Conservation (phyloP, 2,329 filamentous ascomycete species). For the Penicillium oxalicum region DNA sequence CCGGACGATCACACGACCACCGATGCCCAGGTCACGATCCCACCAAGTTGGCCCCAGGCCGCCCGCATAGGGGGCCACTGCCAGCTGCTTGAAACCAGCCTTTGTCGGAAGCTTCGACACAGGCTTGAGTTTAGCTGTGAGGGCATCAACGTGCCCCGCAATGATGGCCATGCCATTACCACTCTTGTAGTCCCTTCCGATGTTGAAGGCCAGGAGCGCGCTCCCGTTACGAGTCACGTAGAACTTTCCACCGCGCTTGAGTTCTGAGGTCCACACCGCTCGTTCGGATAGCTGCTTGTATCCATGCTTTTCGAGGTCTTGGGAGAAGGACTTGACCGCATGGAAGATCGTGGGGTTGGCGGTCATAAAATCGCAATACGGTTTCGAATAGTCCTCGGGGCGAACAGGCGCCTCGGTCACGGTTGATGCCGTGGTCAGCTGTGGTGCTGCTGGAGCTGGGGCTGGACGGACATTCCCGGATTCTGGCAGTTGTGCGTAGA, state of each 20-base stretch:
- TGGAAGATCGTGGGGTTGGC: constrained; percentile 93
- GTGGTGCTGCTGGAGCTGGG: constrained; percentile 11
- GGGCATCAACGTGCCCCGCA: constrained; percentile 85
- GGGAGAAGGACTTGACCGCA: constrained; percentile 70
- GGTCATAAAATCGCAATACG: constrained; percentile 81
- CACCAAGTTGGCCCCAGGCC: constrained; percentile 88
- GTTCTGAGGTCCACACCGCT: constrained; percentile 65
- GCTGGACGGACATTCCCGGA: constrained; percentile 14
- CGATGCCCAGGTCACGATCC: constrained; percentile 89
- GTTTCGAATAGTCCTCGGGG: constrained; percentile 65
- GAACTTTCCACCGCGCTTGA: constrained; percentile 80
- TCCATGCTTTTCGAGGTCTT: constrained; percentile 63
- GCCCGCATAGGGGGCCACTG: constrained; percentile 88
- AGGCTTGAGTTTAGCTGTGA: constrained; percentile 87
- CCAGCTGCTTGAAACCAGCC: constrained; percentile 81
- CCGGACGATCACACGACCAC: constrained; percentile 79
- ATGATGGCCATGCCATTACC: constrained; percentile 86
- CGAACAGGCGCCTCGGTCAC: constrained; percentile 20
- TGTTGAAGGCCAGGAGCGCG: constrained; percentile 75
- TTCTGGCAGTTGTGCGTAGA: constrained; percentile 7
- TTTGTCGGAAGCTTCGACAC: constrained; percentile 77
- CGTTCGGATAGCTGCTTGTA: constrained; percentile 72
- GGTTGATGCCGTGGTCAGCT: constrained; percentile 13
- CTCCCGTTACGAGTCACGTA: constrained; percentile 80
- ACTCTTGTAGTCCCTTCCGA: constrained; percentile 72